Evolutionary conservation across 2,329 filamentous ascomycete species (phyloP).

Genomic region (Fusarium protoensiforme): DNA sequence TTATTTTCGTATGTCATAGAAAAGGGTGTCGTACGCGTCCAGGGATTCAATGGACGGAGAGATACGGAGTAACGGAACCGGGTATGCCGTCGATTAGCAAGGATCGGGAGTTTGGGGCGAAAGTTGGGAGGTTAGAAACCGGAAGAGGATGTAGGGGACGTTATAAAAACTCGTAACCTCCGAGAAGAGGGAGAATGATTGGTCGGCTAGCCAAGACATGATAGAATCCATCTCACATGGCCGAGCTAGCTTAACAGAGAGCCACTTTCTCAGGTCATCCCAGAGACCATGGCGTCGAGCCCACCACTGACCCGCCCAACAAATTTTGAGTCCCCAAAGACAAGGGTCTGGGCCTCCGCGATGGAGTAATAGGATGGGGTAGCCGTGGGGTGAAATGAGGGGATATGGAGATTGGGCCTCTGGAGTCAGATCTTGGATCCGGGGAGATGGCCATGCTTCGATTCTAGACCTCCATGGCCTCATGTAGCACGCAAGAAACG

Average conservation of each 20-base stretch:
- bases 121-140: background rate
- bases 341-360: background rate
- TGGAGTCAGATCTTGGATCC: background rate
- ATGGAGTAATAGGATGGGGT: background rate
- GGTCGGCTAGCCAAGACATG: background rate
- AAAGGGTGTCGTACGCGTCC: background rate
- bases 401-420: background rate
- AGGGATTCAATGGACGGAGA: background rate
- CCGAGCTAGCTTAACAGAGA: background rate
- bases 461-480: background rate
- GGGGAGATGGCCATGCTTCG: background rate
- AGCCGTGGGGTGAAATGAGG: background rate
- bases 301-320: background rate
- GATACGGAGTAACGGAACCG: background rate
- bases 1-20: background rate
- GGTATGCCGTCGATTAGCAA: background rate
- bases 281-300: background rate
- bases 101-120: background rate
- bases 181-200: background rate
- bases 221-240: background rate
- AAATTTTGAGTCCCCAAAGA: background rate
- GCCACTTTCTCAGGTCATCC: background rate
- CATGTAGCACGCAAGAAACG: background rate
- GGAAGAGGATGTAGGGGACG: background rate
- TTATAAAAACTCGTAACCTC: background rate